These are phyloP conservation scores for Phalaenopsis hybrid DNA, from an alignment of 116 monocot genomes.

Conservation along the genomic window DNA sequence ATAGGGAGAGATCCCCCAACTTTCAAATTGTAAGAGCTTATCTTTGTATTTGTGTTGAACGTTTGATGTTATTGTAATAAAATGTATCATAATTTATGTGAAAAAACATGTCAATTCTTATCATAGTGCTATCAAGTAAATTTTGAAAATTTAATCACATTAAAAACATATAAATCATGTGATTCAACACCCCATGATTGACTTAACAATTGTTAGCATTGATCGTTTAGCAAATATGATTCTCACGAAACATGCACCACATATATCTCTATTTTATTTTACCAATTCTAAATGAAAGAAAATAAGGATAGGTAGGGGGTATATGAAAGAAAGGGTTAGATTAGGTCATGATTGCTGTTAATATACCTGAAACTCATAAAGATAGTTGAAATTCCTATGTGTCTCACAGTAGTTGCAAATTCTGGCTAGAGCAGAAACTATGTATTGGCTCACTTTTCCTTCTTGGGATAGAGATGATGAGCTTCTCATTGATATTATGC, in stretches of 20 bases:
- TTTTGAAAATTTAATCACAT: too few relatives aligned
- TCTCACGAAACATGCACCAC: not conserved
- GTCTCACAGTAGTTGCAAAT: constrained; percentile 92
- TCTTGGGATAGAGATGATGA: constrained; percentile 38
- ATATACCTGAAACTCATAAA: constrained; percentile 82
- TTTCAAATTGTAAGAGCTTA: too few relatives aligned
- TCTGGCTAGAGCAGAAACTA: constrained; percentile 47
- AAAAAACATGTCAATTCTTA: too few relatives aligned
- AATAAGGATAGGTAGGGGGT: not conserved
- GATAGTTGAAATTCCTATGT: constrained; percentile 83
- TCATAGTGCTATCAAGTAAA: too few relatives aligned
- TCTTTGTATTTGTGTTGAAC: too few relatives aligned
- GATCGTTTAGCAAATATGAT: not conserved
- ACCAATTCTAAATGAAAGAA: not conserved
- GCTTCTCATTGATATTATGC: constrained; percentile 42
- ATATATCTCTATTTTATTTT: not conserved
- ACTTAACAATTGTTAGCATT: too few relatives aligned
- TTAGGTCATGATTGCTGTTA: not conserved
- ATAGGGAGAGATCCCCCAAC: too few relatives aligned
- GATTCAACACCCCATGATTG: too few relatives aligned
- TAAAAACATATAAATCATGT: too few relatives aligned
- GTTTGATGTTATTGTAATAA: too few relatives aligned
- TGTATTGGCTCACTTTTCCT: constrained; percentile 37
- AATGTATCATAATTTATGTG: too few relatives aligned
- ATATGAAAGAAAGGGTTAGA: not conserved